phyloP scores from a whole-genome alignment of 345 rosid genomes.

The Rhodamnia rubescens region DNA sequence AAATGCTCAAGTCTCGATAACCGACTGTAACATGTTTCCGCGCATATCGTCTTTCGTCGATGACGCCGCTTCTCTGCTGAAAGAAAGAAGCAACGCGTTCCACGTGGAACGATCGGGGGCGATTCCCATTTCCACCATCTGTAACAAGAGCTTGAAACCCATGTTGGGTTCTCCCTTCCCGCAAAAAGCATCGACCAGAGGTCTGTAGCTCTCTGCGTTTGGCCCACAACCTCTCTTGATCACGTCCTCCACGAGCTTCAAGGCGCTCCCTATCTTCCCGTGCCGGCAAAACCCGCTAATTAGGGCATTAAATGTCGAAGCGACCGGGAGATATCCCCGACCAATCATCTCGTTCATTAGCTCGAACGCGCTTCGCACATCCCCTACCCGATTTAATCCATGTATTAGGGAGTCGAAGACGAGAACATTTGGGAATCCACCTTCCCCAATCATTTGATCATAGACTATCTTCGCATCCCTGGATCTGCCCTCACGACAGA shows the following conservation, averaged over 20 bases:
- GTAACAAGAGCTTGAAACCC: constrained; percentile 25
- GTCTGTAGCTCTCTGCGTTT: constrained; percentile 30
- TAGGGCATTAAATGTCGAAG: constrained; percentile 45
- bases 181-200: constrained; percentile 33
- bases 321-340: constrained; percentile 29
- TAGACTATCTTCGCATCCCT: constrained; percentile 39
- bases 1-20: constrained; percentile 3
- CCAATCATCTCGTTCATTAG: constrained; percentile 48
- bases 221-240: constrained; percentile 42
- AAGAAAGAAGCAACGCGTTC: constrained; percentile 40
- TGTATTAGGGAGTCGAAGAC: constrained; percentile 50
- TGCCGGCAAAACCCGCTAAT: constrained; percentile 44
- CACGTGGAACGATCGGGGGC: constrained; percentile 44
- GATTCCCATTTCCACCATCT: constrained; percentile 51
- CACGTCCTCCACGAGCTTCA: constrained; percentile 58
- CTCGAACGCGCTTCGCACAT: constrained; percentile 32
- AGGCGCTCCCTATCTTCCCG: constrained; percentile 39
- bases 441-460: constrained; percentile 41
- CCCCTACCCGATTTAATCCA: constrained; percentile 36
- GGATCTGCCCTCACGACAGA: constrained; percentile 37
- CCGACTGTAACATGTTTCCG: constrained; percentile 8
- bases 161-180: constrained; percentile 28
- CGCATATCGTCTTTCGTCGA: not conserved
- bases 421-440: constrained; percentile 35
- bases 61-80: constrained; percentile 25